A percentile compares a stretch with the other conserved stretches of the same genome.
phyloP scores from a whole-genome alignment of 2,329 filamentous ascomycete genomes.

The Trichoderma atrobrunneum region DNA sequence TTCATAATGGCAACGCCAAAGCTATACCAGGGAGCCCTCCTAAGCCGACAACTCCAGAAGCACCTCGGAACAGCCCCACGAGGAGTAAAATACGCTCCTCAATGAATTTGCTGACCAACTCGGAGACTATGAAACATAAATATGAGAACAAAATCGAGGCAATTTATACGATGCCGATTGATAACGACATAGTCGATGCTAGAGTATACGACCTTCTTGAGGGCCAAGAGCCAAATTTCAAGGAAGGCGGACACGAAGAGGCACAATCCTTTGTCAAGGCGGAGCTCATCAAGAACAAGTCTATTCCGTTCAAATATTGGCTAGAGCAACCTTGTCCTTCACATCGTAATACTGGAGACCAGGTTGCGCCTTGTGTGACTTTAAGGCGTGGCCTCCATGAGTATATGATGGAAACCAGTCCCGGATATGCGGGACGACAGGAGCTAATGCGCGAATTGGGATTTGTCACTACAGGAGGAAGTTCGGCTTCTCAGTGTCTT shows the following conservation, averaged over 20 bases:
- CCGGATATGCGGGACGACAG: background rate
- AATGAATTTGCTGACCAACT: background rate
- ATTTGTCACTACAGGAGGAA: constrained; percentile 3
- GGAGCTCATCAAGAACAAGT: constrained; percentile 6
- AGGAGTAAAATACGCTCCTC: background rate
- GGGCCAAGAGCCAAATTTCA: background rate
- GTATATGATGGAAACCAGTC: constrained; percentile 2
- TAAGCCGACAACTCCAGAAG: background rate
- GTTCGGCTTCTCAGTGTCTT: background rate
- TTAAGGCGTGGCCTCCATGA: constrained; percentile 13
- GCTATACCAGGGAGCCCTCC: background rate
- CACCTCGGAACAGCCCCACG: background rate
- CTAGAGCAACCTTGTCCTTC: constrained; percentile 10
- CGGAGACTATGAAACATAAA: constrained; percentile 7
- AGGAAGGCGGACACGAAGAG: background rate
- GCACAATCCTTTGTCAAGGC: background rate
- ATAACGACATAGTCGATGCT: background rate
- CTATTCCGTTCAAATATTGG: constrained; percentile 16
- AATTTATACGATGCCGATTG: constrained; percentile 9
- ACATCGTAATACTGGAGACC: background rate
- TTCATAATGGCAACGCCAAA: background rate
- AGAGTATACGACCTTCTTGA: background rate
- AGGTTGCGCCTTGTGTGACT: background rate
- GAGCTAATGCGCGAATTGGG: constrained; percentile 1
- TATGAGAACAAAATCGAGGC: background rate